phyloP scores from a whole-genome alignment of 768 basidiomycete genomes.

The Crucibulum laeve region DNA sequence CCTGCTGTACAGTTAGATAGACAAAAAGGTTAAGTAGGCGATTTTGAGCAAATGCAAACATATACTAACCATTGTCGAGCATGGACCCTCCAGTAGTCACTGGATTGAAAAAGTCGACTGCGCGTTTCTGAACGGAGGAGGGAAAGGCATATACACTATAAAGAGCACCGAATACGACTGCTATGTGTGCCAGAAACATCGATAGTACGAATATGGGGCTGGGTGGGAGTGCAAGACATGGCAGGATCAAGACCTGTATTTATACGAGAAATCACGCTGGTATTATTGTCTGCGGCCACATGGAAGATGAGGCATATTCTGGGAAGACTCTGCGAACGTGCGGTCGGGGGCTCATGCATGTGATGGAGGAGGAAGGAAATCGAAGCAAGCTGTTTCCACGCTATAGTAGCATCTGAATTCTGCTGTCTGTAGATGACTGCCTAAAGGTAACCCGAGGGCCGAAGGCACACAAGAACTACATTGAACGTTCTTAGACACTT shows the following conservation, averaged over 20 bases:
- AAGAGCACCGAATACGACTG: conserved; percentile 1
- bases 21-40: neutral
- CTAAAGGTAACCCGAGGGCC: too few species aligned
- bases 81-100: conserved; percentile 50
- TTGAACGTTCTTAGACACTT: too few species aligned
- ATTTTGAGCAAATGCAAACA: conserved; percentile 1
- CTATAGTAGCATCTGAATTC: neutral
- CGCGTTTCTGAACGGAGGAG: conserved; percentile 10
- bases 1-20: conserved; percentile 18
- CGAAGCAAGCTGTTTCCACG: neutral
- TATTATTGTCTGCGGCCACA: neutral
- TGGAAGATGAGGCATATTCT: too few species aligned
- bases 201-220: neutral
- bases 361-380: conserved; percentile 1
- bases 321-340: neutral
- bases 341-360: neutral
- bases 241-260: neutral
- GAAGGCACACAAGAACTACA: too few species aligned
- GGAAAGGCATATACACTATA: conserved; percentile 4
- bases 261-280: neutral
- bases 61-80: conserved; percentile 52
- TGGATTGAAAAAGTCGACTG: conserved; percentile 40
- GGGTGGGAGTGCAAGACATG: neutral
- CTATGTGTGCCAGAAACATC: neutral
- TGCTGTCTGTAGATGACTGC: too few species aligned